Evolutionary conservation across 2,329 filamentous ascomycete genomes (phyloP).

Genomic region (Aspergillus sp.): DNA sequence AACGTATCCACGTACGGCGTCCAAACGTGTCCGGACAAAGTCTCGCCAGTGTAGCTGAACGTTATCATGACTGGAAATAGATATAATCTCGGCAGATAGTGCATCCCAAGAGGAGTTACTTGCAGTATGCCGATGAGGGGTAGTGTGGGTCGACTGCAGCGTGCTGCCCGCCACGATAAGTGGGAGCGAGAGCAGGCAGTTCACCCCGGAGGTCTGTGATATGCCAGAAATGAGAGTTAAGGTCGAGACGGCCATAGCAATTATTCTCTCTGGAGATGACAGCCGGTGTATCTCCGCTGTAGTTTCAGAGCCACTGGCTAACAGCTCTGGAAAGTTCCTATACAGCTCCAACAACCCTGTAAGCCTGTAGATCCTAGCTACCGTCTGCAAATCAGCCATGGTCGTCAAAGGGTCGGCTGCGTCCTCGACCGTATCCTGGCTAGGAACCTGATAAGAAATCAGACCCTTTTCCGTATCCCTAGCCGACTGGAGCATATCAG

Average conservation of each 20-base stretch:
- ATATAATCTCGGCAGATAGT: not conserved
- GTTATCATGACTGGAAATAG: not conserved
- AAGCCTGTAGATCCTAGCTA: not conserved
- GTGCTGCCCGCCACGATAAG: conserved; percentile 7
- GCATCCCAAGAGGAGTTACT: not conserved
- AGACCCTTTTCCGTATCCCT: not conserved
- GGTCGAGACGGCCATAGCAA: not conserved
- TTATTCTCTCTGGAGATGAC: not conserved
- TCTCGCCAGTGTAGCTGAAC: not conserved
- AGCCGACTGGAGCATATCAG: not conserved
- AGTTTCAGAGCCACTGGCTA: not conserved
- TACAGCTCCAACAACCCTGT: conserved; percentile 3
- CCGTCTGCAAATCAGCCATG: not conserved
- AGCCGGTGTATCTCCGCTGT: too few species aligned
- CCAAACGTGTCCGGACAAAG: not conserved
- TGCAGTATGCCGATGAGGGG: too few species aligned
- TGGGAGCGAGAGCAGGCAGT: conserved; percentile 3
- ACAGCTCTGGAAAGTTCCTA: not conserved
- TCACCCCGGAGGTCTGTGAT: not conserved
- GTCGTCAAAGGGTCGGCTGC: not conserved
- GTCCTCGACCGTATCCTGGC: not conserved
- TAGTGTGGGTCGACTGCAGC: too few species aligned
- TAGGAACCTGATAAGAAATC: not conserved
- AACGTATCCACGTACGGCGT: not conserved
- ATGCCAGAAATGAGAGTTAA: conserved; percentile 1